Percentiles rank a stretch among this genome's conserved stretches.
phyloP scores from a whole-genome alignment of 1,139 yeast species.

The Candida sp. region DNA sequence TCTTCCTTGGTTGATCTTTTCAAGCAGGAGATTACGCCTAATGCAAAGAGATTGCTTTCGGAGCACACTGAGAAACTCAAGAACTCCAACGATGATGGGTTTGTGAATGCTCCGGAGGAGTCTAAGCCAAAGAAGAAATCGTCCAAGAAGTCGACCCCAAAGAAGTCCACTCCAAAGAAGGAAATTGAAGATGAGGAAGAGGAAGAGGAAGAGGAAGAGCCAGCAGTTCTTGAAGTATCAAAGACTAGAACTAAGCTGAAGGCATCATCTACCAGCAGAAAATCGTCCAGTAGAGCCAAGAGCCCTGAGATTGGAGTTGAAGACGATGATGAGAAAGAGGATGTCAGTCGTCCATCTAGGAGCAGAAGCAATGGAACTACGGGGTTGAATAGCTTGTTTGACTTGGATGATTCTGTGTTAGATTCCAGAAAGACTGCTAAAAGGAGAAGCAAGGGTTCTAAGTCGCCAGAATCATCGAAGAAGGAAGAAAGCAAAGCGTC shows the following conservation, averaged over 20 bases:
- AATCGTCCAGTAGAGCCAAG: background rate
- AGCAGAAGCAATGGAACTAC: background rate
- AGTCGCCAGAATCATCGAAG: background rate
- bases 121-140: background rate
- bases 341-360: background rate
- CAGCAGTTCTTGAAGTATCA: background rate
- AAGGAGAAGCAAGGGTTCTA: background rate
- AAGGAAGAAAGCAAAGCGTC: background rate
- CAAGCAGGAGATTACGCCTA: conserved; percentile 47
- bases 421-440: background rate
- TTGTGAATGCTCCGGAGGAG: conserved; percentile 13
- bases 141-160: background rate
- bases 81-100: conserved; percentile 28
- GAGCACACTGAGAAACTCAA: conserved; percentile 16
- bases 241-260: background rate
- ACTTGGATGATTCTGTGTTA: conserved; percentile 4
- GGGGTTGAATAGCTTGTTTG: conserved; percentile 2
- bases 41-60: conserved; percentile 34
- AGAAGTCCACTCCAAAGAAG: background rate
- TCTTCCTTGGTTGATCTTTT: conserved; percentile 59
- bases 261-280: background rate
- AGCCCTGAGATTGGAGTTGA: conserved; percentile 1
- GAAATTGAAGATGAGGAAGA: background rate
- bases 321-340: background rate
- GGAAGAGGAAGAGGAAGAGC: background rate